Percentiles rank a stretch among this genome's conserved stretches.
These are phyloP conservation scores for Fusarium longipes DNA, from an alignment of 2,329 filamentous ascomycete species.

Conservation along the genomic window DNA sequence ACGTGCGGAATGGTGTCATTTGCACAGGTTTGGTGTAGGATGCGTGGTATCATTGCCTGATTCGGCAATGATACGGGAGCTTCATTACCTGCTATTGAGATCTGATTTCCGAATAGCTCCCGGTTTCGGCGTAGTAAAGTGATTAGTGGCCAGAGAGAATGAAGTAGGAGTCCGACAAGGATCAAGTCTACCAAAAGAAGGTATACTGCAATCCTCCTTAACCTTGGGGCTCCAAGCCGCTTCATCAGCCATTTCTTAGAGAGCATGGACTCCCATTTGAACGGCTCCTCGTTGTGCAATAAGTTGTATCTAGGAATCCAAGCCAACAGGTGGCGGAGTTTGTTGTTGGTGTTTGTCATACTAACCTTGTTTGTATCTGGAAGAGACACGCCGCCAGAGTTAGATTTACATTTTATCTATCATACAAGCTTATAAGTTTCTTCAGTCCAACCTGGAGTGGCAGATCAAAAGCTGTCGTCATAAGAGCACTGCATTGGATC, in stretches of 20 bases:
- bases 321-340: background rate
- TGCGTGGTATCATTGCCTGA: background rate
- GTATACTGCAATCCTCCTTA: background rate
- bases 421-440: background rate
- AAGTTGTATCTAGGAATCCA: no score
- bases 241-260: background rate
- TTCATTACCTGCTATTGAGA: background rate
- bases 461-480: background rate
- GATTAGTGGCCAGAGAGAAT: background rate
- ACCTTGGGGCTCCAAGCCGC: background rate
- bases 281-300: background rate
- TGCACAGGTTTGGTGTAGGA: background rate
- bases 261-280: background rate
- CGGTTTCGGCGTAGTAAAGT: background rate
- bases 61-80: no score
- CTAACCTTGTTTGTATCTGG: background rate
- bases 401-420: background rate
- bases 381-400: background rate
- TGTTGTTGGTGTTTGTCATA: background rate
- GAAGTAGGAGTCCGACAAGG: background rate
- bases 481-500: background rate
- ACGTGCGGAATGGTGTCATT: background rate
- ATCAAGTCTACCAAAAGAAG: background rate
- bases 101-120: background rate
- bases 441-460: background rate